Conservation (phyloP, 2,329 filamentous ascomycete genomes). For the Claviceps humidiphila region DNA sequence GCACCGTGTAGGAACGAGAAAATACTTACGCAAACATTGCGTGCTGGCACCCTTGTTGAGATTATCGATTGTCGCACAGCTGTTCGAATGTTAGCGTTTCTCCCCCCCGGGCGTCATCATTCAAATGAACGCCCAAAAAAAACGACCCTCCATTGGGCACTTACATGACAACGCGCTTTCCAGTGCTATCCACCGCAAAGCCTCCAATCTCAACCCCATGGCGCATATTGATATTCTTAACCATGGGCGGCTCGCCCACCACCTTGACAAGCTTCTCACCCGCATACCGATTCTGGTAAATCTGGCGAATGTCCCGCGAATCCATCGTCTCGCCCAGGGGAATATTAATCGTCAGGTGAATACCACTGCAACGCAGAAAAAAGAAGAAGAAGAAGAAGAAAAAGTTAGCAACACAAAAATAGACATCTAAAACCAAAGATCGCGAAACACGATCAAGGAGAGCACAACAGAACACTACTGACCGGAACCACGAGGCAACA, state of each 20-base stretch:
- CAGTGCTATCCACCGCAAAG: slow-evolving; percentile 81
- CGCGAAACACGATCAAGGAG: not conserved
- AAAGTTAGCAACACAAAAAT: not conserved
- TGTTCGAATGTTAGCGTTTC: slow-evolving; percentile 7
- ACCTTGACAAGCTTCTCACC: slow-evolving; percentile 93
- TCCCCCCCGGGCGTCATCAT: no score
- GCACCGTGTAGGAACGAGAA: not conserved
- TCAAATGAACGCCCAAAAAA: not conserved
- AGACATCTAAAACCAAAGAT: not conserved
- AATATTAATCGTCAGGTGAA: slow-evolving; percentile 82
- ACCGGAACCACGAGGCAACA: slow-evolving; percentile 78
- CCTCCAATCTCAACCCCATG: slow-evolving; percentile 90
- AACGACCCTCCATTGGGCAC: not conserved
- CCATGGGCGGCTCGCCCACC: slow-evolving; percentile 71
- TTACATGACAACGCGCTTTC: slow-evolving; percentile 75
- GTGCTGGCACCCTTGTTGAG: slow-evolving; percentile 86
- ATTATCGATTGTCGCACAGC: slow-evolving; percentile 77
- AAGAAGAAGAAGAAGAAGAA: not conserved
- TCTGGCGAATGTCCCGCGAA: slow-evolving; percentile 78
- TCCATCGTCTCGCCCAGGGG: slow-evolving; percentile 78
- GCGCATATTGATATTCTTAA: slow-evolving; percentile 72
- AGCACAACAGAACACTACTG: not conserved
- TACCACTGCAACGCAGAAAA: slow-evolving; percentile 47
- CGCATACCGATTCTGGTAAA: slow-evolving; percentile 93
- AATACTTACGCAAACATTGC: slow-evolving; percentile 76